A percentile compares a stretch with the other conserved stretches of the same genome.
Conservation (phyloP, 768 basidiomycete species). For the Kockovaella imperatae region DNA sequence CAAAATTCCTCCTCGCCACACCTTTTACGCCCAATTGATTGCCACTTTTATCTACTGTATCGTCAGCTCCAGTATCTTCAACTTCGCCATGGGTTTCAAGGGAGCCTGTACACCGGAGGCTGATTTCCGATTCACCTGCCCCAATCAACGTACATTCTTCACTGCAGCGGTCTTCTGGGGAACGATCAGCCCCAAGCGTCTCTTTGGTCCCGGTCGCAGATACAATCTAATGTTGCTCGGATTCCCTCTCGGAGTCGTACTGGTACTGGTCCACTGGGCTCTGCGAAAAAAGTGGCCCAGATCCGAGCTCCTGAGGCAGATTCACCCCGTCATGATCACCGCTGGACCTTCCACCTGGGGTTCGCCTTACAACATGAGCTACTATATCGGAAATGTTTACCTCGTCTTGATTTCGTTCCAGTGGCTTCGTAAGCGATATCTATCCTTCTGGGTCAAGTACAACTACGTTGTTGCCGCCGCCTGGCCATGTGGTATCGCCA, state of each 20-base stretch:
- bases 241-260: constrained; percentile 63
- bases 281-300: constrained; percentile 4
- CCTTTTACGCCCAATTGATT: constrained; percentile 54
- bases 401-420: constrained; percentile 20
- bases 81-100: constrained; percentile 45
- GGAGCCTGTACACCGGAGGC: constrained; percentile 48
- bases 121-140: constrained; percentile 41
- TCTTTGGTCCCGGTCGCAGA: constrained; percentile 42
- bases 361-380: constrained; percentile 19
- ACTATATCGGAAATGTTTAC: constrained; percentile 15
- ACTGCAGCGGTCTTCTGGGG: constrained; percentile 43
- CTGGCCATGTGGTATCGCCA: no score
- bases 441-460: constrained; percentile 30
- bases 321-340: constrained; percentile 9
- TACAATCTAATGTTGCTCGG: constrained; percentile 59
- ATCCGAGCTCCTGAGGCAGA: constrained; percentile 3
- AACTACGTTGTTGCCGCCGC: no score
- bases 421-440: constrained; percentile 22
- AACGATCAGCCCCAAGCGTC: constrained; percentile 45
- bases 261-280: constrained; percentile 25
- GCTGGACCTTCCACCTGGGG: neutral
- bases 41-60: constrained; percentile 40
- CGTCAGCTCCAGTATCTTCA: constrained; percentile 33
- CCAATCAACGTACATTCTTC: constrained; percentile 47
- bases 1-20: constrained; percentile 74